phyloP scores from a whole-genome alignment of 352 stramenopile genomes.

The Globisporangium spiculum region DNA sequence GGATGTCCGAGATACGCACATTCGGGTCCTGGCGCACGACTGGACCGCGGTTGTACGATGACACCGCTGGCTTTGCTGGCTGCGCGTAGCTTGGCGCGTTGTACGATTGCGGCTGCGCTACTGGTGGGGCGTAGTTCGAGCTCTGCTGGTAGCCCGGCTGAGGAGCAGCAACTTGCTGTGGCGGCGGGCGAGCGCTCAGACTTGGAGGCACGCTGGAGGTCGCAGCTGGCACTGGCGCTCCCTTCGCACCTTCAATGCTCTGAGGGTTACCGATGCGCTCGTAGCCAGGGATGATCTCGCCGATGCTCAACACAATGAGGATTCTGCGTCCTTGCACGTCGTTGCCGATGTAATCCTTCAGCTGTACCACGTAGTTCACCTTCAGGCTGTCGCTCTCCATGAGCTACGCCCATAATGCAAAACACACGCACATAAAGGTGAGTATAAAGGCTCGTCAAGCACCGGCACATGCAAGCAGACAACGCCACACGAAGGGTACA shows the following conservation, averaged over 20 bases:
- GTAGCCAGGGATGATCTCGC: conserved; percentile 67
- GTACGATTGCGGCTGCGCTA: conserved; percentile 16
- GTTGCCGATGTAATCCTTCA: conserved; percentile 85
- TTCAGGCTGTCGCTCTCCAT: conserved; percentile 82
- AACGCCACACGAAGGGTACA: not conserved
- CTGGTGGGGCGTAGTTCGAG: conserved; percentile 25
- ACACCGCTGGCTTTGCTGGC: conserved; percentile 22
- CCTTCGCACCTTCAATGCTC: conserved; percentile 72
- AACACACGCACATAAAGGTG: not conserved
- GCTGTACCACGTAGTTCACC: conserved; percentile 81
- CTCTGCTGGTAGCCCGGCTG: conserved; percentile 38
- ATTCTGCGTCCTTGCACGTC: conserved; percentile 84
- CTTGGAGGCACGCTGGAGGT: conserved; percentile 17
- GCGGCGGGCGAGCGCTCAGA: conserved; percentile 26
- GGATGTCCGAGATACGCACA: conserved; percentile 78
- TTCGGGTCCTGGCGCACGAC: conserved; percentile 83
- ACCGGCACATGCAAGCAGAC: not conserved
- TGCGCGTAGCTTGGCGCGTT: conserved; percentile 23
- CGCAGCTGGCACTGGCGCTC: conserved; percentile 26
- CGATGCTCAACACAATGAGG: conserved; percentile 81
- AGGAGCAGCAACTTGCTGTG: conserved; percentile 16
- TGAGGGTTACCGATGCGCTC: conserved; percentile 76
- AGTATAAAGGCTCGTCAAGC: not conserved
- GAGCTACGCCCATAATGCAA: conserved; percentile 30
- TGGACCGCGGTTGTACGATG: conserved; percentile 67